Base-by-base conservation (phyloP, 768 basidiomycete species). In the Cantharellus anzutake region DNA sequence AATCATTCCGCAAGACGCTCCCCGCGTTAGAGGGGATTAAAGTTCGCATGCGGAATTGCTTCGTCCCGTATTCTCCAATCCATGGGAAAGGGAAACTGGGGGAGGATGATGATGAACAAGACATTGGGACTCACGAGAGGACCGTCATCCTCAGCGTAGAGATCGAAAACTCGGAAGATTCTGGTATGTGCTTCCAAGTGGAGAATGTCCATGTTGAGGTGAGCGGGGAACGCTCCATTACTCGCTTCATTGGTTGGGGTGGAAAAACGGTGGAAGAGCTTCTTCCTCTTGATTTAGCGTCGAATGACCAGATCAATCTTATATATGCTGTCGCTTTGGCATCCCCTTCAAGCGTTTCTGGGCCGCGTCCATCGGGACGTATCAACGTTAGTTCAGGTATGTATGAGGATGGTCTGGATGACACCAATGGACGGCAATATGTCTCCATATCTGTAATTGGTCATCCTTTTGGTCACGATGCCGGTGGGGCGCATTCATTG, bases 11-110 rank as follows among this genome's bases (percentile, higher is more conserved):
- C 37, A 83, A 85, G 66, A 82, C 84, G 0, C 71, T 96, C 16
- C 75, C 77, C 51, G 84, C 86, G 0, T 81, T 84, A 2, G 85
- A 86, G 37, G 91, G 89, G 2, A 85, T 96, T 69, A 78, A 82
- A 29, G 85, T 96, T 35, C 81, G 90, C 41, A 94, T 94, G 92
- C 79, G 90, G n/a, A 92, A 90, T 0, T 84, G 91, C 3, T 89
- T 92, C 63, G 82, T 93, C 5, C 92, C 92, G 0, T 83, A 88
- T 64, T 78, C 92, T 29, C 41, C 60, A 20, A 11, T 14, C 5
- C 16, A 5, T 42, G 56, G 56, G 5, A 14, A 35, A 11, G 7
- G 16, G 11, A 35, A 35, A 11, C 52, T 7, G 2, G 62, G 57
- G 7, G 64, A 53, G 7, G 60, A 60, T 41, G 67, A 68, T 3